These are phyloP conservation scores for Rutstroemia sp. DNA, from an alignment of 2,329 filamentous ascomycete genomes.

Conservation along the genomic window DNA sequence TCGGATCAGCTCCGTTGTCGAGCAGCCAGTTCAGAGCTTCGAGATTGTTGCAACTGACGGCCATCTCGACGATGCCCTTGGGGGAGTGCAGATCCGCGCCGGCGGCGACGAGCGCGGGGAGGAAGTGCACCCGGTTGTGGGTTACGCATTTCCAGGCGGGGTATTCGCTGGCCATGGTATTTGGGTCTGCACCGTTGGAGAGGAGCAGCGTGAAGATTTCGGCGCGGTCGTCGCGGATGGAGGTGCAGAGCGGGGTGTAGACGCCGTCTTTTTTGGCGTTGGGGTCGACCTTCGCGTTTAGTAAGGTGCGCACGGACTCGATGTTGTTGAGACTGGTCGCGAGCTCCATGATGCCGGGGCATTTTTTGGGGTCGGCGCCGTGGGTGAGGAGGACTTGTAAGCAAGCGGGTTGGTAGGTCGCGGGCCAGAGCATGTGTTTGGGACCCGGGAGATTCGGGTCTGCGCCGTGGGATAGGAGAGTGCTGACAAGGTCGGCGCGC, in stretches of 20 bases:
- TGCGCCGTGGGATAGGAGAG: conserved; percentile 50
- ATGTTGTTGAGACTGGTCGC: conserved; percentile 56
- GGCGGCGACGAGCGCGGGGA: conserved; percentile 51
- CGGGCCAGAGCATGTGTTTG: conserved; percentile 62
- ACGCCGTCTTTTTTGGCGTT: conserved; percentile 57
- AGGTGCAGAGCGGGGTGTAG: conserved; percentile 61
- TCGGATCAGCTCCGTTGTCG: conserved; percentile 51
- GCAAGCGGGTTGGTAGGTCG: conserved; percentile 50
- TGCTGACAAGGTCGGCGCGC: conserved; percentile 48
- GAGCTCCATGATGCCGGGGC: conserved; percentile 57
- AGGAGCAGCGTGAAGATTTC: conserved; percentile 56
- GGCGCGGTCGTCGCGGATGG: conserved; percentile 57
- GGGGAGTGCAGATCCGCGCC: conserved; percentile 52
- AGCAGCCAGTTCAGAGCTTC: conserved; percentile 55
- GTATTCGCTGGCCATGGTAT: conserved; percentile 53
- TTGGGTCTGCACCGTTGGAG: conserved; percentile 42
- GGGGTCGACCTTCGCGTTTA: conserved; percentile 52
- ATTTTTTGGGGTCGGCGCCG: conserved; percentile 53
- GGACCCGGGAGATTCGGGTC: conserved; percentile 62
- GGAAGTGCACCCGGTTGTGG: conserved; percentile 53
- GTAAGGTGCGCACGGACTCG: conserved; percentile 50
- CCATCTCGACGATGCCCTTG: conserved; percentile 59
- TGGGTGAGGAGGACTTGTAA: conserved; percentile 50
- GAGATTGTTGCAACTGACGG: conserved; percentile 53
- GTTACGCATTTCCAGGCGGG: conserved; percentile 63